Base-by-base conservation (phyloP, 192 early-diverging fungal genomes). In the Coemansia reversa region DNA sequence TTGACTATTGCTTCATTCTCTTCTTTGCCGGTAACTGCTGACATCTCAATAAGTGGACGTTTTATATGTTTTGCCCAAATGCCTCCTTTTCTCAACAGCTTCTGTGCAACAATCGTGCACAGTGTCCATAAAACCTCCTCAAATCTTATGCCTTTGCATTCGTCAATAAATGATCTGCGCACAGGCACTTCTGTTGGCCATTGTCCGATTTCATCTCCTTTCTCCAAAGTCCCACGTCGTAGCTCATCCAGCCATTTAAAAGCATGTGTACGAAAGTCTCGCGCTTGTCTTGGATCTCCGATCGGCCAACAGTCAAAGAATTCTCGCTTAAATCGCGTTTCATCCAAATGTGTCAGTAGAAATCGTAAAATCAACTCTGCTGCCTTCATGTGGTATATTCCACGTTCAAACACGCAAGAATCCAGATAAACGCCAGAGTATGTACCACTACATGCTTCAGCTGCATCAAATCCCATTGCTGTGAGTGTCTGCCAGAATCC, bases 241-340 rank as follows among this genome's bases (percentile, higher is more conserved):
- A 85, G 51, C 32, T 86, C 78, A 47, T 88, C 87, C 6, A 88
- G 67, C 84, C 84, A 85, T 48, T 83, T 83, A 57, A 84, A 87
- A 28, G 72, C 76, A 28, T 78, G 67, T 14, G 82, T 70, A 19
- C 87, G 78, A 49, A 88, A 87, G 22, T 86, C 84, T 11, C 85
- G 66, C 3, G 84, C 79, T 39, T 87, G 82, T 23, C 71, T 69
- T 22, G 82, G 72, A 52, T 84, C 84, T 39, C 75, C 68, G 8
- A 86, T 75, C 11, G 86, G 86, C 83, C 84, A 87, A 65, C 82
- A 83, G 53, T 76, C 82, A 49, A 80, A 81, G 33, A 79, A 73
- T 45, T 86, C 82, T 25, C 69, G 79, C 12, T 51, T 60, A 11
- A 72, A 60, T 9, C 62, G 71, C 12, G 8, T 24, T 2, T 51